phyloP scores from a whole-genome alignment of 345 rosid genomes.

The Populus ilicifolia region DNA sequence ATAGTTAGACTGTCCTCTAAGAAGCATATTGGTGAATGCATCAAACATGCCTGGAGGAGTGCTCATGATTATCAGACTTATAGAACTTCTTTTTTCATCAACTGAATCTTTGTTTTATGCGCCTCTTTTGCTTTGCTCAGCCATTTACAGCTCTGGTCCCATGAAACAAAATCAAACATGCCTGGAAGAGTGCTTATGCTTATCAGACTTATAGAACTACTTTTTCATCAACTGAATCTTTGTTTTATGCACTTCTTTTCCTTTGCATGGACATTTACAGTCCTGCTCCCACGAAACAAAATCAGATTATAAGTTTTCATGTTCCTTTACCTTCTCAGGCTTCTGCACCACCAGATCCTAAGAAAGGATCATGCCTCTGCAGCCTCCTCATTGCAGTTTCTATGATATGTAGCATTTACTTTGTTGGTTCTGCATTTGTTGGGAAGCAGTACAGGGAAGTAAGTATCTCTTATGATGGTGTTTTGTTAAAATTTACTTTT shows the following conservation, averaged over 20 bases:
- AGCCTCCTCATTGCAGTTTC: slow-evolving; percentile 42
- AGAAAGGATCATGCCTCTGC: slow-evolving; percentile 54
- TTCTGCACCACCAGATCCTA: slow-evolving; percentile 37
- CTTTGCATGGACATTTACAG: background rate
- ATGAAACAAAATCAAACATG: background rate
- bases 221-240: background rate
- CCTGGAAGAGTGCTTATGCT: background rate
- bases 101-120: background rate
- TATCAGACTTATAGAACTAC: background rate
- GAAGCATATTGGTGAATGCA: background rate
- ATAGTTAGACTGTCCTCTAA: background rate
- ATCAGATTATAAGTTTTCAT: background rate
- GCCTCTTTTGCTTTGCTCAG: background rate
- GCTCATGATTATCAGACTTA: background rate
- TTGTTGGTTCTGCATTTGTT: slow-evolving; percentile 44
- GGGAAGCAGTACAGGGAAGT: slow-evolving; percentile 56
- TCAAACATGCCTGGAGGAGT: background rate
- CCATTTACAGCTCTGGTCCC: background rate
- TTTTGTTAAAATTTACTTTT: background rate
- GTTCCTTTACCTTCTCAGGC: slow-evolving; percentile 30
- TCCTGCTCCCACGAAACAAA: background rate
- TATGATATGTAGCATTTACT: slow-evolving; percentile 57
- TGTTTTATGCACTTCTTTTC: background rate
- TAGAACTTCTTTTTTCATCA: background rate
- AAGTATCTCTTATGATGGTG: slow-evolving; percentile 21